Evolutionary conservation across 2,329 filamentous ascomycete species (phyloP), one percentile per base, ranked within the genome.

Genomic region (Metarhizium sp.): DNA sequence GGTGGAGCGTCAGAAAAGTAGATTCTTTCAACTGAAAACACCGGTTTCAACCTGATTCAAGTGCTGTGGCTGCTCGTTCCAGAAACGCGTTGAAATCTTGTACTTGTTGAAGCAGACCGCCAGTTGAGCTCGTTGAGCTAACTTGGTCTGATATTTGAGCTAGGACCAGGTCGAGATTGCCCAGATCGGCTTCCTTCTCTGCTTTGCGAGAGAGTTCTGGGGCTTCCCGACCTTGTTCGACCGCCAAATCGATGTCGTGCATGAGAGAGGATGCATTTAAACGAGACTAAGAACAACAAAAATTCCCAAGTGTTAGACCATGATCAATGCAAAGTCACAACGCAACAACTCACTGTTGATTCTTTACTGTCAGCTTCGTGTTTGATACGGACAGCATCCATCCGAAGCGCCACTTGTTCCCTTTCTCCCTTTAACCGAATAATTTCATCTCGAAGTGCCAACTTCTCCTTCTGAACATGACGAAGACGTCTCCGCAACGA

Each of bases 41-140:
- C 30, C 57, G 34, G 53, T 50, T 50, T 70, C 64, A 70, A 65
- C 69, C 68, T 52, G 69, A 64, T 66, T 85, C 83, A 47, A 87
- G 69, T 36, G 77, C 79, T 34, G 73, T 67, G 2, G 82, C 82
- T 6, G 81, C 75, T 25, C 84, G 75, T 65, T 86, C 84, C 51
- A 87, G 69, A 59, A 86, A 83, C 36, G 75, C 75, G 59, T 86
- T 87, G 62, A 86, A 86, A 50, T 81, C 77, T 57, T 71, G 77
- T 54, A 86, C 76, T 63, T 82, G 78, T 57, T 73, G 75, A 59
- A 86, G 69, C 4, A 78, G 68, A 2, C 80, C 80, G 25, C 80
- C 80, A 1, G 73, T 71, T 8, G 73, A 70, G 52, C 76, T 74
- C 20, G 69, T 68, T 43, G 71, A 76, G 61, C 78, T 80, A 2